phyloP scores from a whole-genome alignment of 148 eudicot genomes.

The Vaccinium myrtillus region DNA sequence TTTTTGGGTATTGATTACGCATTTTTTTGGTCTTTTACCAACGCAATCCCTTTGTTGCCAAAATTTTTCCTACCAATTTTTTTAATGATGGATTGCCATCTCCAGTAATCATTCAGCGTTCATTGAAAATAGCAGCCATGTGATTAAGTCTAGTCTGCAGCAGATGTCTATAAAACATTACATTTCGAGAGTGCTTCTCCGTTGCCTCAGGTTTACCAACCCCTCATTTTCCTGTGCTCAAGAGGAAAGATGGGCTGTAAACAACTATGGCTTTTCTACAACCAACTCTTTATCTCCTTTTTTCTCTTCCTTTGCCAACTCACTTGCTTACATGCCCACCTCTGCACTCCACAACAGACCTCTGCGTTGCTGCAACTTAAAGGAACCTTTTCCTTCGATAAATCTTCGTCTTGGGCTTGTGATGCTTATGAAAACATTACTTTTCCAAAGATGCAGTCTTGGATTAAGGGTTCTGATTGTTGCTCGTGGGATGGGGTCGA shows the following conservation, averaged over 20 bases:
- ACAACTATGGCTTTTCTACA: background rate
- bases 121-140: too few species aligned
- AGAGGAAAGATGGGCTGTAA: background rate
- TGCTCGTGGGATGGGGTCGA: constrained; percentile 18
- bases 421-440: background rate
- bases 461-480: constrained; percentile 15
- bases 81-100: too few species aligned
- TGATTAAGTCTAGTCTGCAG: too few species aligned
- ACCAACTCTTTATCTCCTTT: background rate
- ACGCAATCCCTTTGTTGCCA: too few species aligned
- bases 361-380: background rate
- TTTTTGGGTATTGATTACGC: too few species aligned
- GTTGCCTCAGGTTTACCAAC: too few species aligned
- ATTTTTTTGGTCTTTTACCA: too few species aligned
- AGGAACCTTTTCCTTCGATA: background rate
- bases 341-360: background rate
- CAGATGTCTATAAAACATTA: too few species aligned
- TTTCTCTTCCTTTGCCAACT: background rate
- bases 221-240: background rate
- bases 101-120: too few species aligned
- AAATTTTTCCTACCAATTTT: too few species aligned
- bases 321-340: background rate
- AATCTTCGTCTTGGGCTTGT: background rate
- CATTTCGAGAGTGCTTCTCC: too few species aligned
- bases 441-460: background rate